Percentiles rank a stretch among this genome's conserved stretches.
phyloP scores from a whole-genome alignment of 1,284 basidiomycete species.

The Puccinia novopanici region DNA sequence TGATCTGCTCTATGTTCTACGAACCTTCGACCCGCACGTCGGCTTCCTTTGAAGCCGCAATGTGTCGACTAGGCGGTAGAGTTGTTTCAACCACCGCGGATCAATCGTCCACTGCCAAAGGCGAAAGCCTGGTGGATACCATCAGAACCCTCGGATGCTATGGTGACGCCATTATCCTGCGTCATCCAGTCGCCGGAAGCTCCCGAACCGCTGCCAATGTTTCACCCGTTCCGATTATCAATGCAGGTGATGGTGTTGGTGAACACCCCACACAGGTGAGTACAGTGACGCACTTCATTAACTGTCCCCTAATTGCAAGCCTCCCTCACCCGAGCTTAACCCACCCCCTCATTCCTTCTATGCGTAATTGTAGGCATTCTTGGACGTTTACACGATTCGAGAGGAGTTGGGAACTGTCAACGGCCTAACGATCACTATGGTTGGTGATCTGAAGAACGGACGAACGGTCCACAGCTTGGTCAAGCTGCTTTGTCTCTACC shows the following conservation, averaged over 20 bases:
- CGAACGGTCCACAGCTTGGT: conserved; percentile 96
- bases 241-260: conserved; percentile 94
- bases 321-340: not conserved
- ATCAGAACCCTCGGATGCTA: conserved; percentile 94
- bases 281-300: not conserved
- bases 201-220: conserved; percentile 87
- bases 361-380: conserved; percentile 66
- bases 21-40: conserved; percentile 96
- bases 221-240: conserved; percentile 91
- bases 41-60: conserved; percentile 96
- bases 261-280: conserved; percentile 86
- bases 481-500: conserved; percentile 79
- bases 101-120: conserved; percentile 86
- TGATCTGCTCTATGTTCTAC: conserved; percentile 95
- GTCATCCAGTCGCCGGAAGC: conserved; percentile 91
- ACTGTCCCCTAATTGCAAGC: not conserved
- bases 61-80: conserved; percentile 95
- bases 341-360: not conserved
- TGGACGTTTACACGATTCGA: conserved; percentile 96
- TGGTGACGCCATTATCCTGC: conserved; percentile 88
- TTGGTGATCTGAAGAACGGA: conserved; percentile 97
- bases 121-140: conserved; percentile 90
- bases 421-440: conserved; percentile 82
- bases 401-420: conserved; percentile 97
- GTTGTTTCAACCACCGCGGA: conserved; percentile 83